Conservation (phyloP, 2,329 filamentous ascomycete genomes). For the Claviceps fusiformis region DNA sequence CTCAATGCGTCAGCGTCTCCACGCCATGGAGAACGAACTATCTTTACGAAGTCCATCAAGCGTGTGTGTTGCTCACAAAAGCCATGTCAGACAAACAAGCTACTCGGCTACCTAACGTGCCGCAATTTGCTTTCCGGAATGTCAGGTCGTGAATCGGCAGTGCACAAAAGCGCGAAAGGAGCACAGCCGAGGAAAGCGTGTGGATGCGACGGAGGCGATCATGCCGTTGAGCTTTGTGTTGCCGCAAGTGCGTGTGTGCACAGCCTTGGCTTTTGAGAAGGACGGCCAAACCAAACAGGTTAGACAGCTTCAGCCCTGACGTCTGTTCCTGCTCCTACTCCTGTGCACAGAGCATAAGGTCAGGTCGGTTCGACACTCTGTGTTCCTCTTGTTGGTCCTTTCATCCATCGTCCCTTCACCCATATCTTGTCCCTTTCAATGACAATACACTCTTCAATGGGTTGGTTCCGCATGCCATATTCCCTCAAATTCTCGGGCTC, state of each 20-base stretch:
- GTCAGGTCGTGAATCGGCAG: neutral
- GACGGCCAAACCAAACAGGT: neutral
- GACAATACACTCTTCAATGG: neutral
- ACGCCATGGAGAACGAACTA: no score
- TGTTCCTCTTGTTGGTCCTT: neutral
- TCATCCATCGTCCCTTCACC: neutral
- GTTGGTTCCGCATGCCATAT: neutral
- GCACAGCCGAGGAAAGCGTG: neutral
- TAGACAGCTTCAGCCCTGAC: neutral
- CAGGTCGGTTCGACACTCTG: no score
- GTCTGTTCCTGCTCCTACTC: neutral
- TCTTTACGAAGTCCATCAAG: no score
- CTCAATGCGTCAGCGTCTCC: neutral
- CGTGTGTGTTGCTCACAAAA: neutral
- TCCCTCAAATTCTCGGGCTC: neutral
- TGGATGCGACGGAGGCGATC: slow-evolving; percentile 1
- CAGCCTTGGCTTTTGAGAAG: neutral
- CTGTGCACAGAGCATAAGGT: neutral
- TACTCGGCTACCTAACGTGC: neutral
- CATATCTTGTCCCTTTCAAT: neutral
- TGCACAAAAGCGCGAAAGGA: neutral
- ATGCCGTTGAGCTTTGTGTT: neutral
- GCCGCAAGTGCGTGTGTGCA: neutral
- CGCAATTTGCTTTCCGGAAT: neutral
- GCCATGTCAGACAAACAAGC: neutral